Conservation (phyloP, 345 rosid genomes). For the Jatropha curcas region DNA sequence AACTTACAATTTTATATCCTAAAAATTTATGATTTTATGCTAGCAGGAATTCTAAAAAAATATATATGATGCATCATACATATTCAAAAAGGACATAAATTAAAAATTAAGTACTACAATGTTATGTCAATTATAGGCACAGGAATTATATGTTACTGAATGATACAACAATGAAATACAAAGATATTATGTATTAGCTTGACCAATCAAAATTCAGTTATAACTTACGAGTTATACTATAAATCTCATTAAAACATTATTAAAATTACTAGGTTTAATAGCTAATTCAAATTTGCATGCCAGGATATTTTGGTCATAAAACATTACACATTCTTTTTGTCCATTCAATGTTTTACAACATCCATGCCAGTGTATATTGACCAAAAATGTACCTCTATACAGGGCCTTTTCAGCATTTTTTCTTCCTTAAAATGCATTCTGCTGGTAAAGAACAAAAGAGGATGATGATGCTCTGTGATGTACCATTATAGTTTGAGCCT, state of each 20-base stretch:
- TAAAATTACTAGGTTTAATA: not conserved
- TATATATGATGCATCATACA: too few species aligned
- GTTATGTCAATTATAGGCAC: not conserved
- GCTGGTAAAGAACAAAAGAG: not conserved
- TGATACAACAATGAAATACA: not conserved
- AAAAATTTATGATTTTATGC: too few species aligned
- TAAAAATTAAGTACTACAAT: too few species aligned
- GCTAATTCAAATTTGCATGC: not conserved
- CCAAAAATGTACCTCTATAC: not conserved
- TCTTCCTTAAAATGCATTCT: not conserved
- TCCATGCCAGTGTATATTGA: not conserved
- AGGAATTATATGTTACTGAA: not conserved
- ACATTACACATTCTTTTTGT: not conserved
- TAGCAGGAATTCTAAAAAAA: not conserved
- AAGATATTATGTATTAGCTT: not conserved
- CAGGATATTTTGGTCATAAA: not conserved
- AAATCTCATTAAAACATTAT: not conserved
- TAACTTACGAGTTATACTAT: not conserved
- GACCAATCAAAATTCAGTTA: not conserved
- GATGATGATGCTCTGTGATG: not conserved
- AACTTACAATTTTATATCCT: not conserved
- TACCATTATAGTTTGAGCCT: not conserved
- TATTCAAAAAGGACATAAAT: too few species aligned
- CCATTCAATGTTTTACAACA: not conserved
- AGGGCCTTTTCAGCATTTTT: not conserved